phyloP scores from a whole-genome alignment of 352 stramenopile species.

The Globisporangium orthogonon region DNA sequence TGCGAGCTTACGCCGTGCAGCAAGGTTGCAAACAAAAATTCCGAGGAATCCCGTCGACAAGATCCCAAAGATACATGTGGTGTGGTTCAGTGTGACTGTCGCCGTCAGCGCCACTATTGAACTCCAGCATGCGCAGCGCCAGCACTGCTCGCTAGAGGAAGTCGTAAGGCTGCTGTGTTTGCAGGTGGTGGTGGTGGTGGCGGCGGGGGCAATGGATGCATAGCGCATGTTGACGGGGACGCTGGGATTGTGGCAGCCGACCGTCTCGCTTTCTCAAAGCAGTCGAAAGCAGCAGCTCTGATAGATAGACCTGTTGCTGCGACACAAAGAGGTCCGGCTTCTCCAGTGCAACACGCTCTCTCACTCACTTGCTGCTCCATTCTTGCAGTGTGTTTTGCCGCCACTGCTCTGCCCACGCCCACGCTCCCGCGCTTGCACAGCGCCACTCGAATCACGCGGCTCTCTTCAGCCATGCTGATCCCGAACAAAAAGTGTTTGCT shows the following conservation, averaged over 20 bases:
- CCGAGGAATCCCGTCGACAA: not conserved
- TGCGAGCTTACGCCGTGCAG: no score
- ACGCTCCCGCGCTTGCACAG: not conserved
- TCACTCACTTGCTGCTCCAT: not conserved
- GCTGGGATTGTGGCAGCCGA: not conserved
- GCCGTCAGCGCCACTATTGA: no score
- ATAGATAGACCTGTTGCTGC: not conserved
- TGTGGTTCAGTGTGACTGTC: not conserved
- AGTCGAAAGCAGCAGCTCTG: no score
- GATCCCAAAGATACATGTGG: not conserved
- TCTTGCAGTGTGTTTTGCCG: no score
- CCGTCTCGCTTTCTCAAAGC: no score
- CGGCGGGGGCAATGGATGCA: no score
- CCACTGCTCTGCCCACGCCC: no score
- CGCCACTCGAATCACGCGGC: not conserved
- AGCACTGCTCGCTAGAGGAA: no score
- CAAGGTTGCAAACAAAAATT: not conserved
- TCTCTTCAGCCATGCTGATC: not conserved
- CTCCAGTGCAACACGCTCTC: not conserved
- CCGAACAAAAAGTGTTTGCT: not conserved
- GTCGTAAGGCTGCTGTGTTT: no score
- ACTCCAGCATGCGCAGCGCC: no score
- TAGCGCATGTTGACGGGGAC: not conserved
- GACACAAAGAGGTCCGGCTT: not conserved
- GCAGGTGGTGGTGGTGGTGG: not conserved